Base-by-base conservation (phyloP, 345 rosid species). In the Citrus glauca region DNA sequence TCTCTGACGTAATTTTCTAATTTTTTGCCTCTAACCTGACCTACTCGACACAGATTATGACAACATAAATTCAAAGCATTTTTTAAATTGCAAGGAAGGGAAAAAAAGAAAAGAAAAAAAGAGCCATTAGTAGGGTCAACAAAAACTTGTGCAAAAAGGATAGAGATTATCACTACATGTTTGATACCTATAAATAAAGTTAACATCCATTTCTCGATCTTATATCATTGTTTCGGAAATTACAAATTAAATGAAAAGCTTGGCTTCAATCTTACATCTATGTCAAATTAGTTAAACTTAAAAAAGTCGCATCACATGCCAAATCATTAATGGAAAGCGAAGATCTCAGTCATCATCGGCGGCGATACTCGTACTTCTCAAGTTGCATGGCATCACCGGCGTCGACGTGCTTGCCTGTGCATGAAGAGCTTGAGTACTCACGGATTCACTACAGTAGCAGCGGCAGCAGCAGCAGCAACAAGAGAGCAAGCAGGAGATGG, bases 351-450 rank as follows among this genome's bases (percentile, higher is more conserved):
- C 50, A 13, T 45, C 72, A 60, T 77, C 78, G 71, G 68, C 85
- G 79, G 62, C 82, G 84, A 32, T 78, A 83, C 28, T 82, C 86
- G 9, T 85, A 81, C 79, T 77, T 84, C 17, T 53, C 80, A 33
- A 83, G 86, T 19, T 90, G 89, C 65, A 73, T 83, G 75, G 70
- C 77, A 78, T 88, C 90, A 0, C 92, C 89, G 17, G 50, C 5
- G 1, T 84, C 93, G 40, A 53, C 57, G 22, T 82, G 93, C 81
- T 84, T 85, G 42, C 80, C 90, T 0, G 78, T 82, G 22, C 85
- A 78, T 6, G 86, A 85, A 40, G 90, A 90, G 55, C 38, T 82
- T 65, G 89, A 83, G 27, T 92, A 92, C 88, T 22, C 80, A 6
- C 89, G 91, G 33, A 82, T 94, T 42, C 22, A 66, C 13, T 69